These are phyloP conservation scores for Aspergillus leporis DNA, from an alignment of 495 filamentous ascomycete genomes.

Conservation along the genomic window DNA sequence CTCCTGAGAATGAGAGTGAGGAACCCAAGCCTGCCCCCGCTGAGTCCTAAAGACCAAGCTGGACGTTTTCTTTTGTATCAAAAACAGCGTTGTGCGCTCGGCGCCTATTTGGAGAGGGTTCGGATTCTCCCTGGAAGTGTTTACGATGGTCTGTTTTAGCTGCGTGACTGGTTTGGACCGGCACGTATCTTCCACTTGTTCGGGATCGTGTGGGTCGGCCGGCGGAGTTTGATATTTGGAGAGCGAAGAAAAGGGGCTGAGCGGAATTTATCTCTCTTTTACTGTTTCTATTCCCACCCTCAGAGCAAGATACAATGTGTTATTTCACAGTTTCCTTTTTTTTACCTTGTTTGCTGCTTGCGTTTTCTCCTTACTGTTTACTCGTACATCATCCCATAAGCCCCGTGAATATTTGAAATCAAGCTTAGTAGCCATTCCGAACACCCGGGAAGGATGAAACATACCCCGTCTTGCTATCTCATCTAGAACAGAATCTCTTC, in stretches of 20 bases:
- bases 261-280: conserved; percentile 54
- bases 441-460: neutral
- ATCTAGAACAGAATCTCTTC: neutral
- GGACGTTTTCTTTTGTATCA: conserved; percentile 28
- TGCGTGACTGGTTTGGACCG: conserved; percentile 46
- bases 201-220: conserved; percentile 44
- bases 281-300: conserved; percentile 50
- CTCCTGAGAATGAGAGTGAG: conserved; percentile 47
- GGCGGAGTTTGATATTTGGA: conserved; percentile 56
- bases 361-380: conserved; percentile 14
- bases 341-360: conserved; percentile 30
- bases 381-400: conserved; percentile 17
- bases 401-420: conserved; percentile 20
- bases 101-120: conserved; percentile 34
- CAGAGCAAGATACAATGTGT: conserved; percentile 50
- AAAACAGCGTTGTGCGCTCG: conserved; percentile 30
- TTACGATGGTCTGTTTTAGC: conserved; percentile 44
- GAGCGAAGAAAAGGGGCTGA: conserved; percentile 49
- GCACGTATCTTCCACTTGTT: conserved; percentile 43
- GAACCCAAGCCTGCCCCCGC: conserved; percentile 42
- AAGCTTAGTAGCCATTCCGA: conserved; percentile 18
- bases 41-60: conserved; percentile 35
- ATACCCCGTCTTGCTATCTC: neutral
- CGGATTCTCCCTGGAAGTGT: conserved; percentile 43
- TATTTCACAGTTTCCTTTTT: conserved; percentile 24